Percentiles rank a stretch among this genome's conserved stretches.
These are phyloP conservation scores for Tubosaeta sp. DNA, from an alignment of 768 basidiomycete species.

Conservation along the genomic window DNA sequence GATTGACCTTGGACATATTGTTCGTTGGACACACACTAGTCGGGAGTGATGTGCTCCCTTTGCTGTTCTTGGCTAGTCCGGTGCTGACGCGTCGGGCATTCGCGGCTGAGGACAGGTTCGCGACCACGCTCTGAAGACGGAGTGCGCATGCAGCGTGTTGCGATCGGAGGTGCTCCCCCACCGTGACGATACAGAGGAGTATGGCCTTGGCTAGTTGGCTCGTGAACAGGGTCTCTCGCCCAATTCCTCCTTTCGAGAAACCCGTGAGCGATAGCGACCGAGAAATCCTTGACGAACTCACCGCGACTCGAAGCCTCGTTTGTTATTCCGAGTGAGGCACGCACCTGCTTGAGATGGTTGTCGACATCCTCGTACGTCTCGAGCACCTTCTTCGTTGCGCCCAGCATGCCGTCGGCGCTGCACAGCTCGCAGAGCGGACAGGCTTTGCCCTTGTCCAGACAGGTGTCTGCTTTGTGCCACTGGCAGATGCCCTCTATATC, in stretches of 20 bases:
- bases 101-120: background rate
- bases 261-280: background rate
- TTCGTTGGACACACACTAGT: background rate
- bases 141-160: constrained; percentile 11
- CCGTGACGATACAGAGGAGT: constrained; percentile 3
- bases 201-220: constrained; percentile 7
- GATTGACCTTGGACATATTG: background rate
- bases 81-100: background rate
- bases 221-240: constrained; percentile 2
- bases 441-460: background rate
- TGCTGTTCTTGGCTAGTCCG: background rate
- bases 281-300: background rate
- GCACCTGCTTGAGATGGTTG: constrained; percentile 4
- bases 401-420: constrained; percentile 6
- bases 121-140: constrained; percentile 10
- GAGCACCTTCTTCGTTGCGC: constrained; percentile 3
- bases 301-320: background rate
- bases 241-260: constrained; percentile 1
- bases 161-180: constrained; percentile 13
- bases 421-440: constrained; percentile 14
- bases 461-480: background rate
- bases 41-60: background rate
- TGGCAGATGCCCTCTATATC: constrained; percentile 1
- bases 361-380: constrained; percentile 2
- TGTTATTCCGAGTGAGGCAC: constrained; percentile 2